A percentile compares a stretch with the other conserved stretches of the same genome.
These are phyloP conservation scores for Nemophila menziesii DNA, from an alignment of 257 asterid genomes.

Conservation along the genomic window DNA sequence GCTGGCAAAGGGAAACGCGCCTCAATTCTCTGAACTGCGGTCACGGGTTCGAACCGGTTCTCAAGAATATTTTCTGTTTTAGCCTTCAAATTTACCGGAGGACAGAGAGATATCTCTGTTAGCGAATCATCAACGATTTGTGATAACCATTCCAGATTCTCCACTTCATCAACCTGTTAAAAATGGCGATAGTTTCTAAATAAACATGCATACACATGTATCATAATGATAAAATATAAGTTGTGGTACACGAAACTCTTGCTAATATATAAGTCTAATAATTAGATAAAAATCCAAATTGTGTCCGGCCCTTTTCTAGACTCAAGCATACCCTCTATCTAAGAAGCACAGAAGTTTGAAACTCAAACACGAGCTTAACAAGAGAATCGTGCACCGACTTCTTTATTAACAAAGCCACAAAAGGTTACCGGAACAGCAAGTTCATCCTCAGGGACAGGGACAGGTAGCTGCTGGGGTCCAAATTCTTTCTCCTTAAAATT, in stretches of 20 bases:
- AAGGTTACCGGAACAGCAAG: conserved; percentile 44
- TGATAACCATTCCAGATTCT: conserved; percentile 74
- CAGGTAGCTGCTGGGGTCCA: too few relatives aligned
- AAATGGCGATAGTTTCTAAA: not conserved
- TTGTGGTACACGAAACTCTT: too few relatives aligned
- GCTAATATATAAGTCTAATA: too few relatives aligned
- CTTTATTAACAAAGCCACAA: not conserved
- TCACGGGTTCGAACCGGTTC: conserved; percentile 22
- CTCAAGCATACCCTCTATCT: not conserved
- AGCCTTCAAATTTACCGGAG: conserved; percentile 26
- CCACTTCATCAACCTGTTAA: conserved; percentile 61
- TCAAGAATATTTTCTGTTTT: conserved; percentile 16
- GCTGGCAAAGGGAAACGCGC: conserved; percentile 27
- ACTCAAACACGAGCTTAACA: not conserved
- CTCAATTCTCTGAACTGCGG: conserved; percentile 13
- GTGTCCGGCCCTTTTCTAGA: not conserved
- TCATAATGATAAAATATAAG: too few relatives aligned
- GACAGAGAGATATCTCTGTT: conserved; percentile 33
- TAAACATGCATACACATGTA: not conserved
- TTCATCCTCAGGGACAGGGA: conserved; percentile 40
- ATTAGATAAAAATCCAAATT: too few relatives aligned
- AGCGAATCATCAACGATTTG: conserved; percentile 62
- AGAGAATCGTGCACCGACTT: too few relatives aligned
- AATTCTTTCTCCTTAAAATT: conserved; percentile 21
- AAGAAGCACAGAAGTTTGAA: not conserved